Base-by-base conservation (phyloP, 2,329 filamentous ascomycete species). In the Gremmenia infestans region DNA sequence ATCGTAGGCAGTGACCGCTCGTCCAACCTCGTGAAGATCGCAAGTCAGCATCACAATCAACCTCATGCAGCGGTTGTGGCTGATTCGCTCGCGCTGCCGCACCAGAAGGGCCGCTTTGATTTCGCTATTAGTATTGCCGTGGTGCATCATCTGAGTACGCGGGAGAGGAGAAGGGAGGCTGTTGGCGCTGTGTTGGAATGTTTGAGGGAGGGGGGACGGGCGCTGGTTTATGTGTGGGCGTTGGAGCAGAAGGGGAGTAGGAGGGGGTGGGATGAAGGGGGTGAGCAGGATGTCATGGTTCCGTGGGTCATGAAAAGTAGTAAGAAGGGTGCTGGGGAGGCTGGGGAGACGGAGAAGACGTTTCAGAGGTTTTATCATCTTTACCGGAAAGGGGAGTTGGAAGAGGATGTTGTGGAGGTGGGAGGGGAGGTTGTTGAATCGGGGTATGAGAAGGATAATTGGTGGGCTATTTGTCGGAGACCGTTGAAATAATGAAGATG, bases 401-500 rank as follows among this genome's bases (percentile, higher is more conserved):
- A 97, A 70, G 79, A 83, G 45, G 89, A 97, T 70, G 81, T 96
- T 55, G 71, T 72, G 50, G 78, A 80, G 15, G 92, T 87, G 19
- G 91, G 91, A 17, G 94, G 92, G 7, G 74, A 73, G 49, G 83
- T 97, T 14, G 66, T 94, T 23, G 86, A 89, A 62, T 84, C 83
- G 57, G 94, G 94, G 36, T 99, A 97, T 73, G 94, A 99, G 70
- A 92, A 86, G 75, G 94, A 97, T 70, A 99, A 99, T 74, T 97
- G 94, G 94, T 99, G 93, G 93, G 91, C 86, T 53, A 86, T 96
- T 52, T 69, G 67, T 54, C 57, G 50, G 40, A 60, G 37, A 22
- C 46, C 36, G 28, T 46, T 35, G 35, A 23, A 42, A 37, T 48
- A 53, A 28, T 39, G 23, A 50, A 36, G n/a, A n/a, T 25, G 52